Evolutionary conservation across 106 monocot species (phyloP).

Genomic region (Phalaenopsis aphrodite): DNA sequence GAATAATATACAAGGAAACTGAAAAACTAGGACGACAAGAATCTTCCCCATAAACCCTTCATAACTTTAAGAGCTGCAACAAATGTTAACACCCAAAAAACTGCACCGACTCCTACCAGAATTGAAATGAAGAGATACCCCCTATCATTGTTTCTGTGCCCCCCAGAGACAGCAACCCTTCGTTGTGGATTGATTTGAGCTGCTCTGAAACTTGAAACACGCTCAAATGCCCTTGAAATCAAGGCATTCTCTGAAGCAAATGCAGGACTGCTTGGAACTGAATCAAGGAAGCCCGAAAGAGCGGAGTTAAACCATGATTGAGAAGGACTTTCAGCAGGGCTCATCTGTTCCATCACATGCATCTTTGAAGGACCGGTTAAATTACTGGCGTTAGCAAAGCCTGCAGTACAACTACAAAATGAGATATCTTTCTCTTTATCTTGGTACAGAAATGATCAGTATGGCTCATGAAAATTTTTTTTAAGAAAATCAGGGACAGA

Average conservation of each 20-base stretch:
- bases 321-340: conserved; percentile 10
- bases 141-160: conserved; percentile 11
- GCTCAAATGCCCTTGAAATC: conserved; percentile 48
- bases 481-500: background rate
- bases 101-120: conserved; percentile 52
- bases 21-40: background rate
- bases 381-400: background rate
- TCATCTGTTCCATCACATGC: background rate
- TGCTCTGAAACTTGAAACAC: conserved; percentile 69
- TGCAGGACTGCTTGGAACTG: conserved; percentile 80
- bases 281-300: conserved; percentile 44
- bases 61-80: conserved; percentile 34
- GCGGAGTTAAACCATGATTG: conserved; percentile 47
- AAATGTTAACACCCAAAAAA: conserved; percentile 57
- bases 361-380: background rate
- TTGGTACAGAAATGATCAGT: background rate
- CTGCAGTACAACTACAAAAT: background rate
- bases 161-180: background rate
- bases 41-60: conserved; percentile 46
- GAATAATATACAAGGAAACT: conserved; percentile 3
- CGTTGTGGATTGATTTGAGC: conserved; percentile 9
- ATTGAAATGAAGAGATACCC: conserved; percentile 69
- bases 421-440: background rate
- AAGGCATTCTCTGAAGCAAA: conserved; percentile 60
- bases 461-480: background rate